Evolutionary conservation across 169 alveolate genomes (phyloP), one percentile per base, ranked within the genome.

Genomic region (Plasmodium ovale): DNA sequence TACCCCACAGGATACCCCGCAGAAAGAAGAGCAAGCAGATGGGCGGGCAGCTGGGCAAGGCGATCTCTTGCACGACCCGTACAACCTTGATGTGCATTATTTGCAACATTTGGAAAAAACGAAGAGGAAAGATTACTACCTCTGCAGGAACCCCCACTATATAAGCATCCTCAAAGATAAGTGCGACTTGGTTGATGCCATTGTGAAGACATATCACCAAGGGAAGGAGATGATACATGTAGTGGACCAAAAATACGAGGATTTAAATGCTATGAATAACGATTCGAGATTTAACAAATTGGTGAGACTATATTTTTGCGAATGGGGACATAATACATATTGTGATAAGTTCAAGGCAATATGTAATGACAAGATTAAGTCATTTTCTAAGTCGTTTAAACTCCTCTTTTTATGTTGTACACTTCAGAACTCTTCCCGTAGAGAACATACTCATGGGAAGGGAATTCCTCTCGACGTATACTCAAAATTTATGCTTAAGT

Each of bases 271-370:
- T 3, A 33, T 54, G 19, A 51, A 23, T 9, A 64, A 58, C 44
- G 87, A 85, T 27, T 33, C 25, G 1, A 37, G 68, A 54, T 25
- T 51, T 49, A 49, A 29, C 39, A 68, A 84, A 16, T 82, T 87
- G 53, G 87, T 89, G 9, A 53, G 94, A 16, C 58, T 91, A 33
- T 93, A 93, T 37, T 89, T 93, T 77, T 92, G 91, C 25, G 96
- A 93, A 51, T 93, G 96, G 96, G 96, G 96, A 25, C 68, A 92
- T 12, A 88, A 88, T 31, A 89, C 94, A 27, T 92, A 44, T 44
- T 67, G 62, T 47, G 95, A 93, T 27, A 92, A 92, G 54, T 16
- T 92, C 39, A 92, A 77, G 5, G 93, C 96, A 1, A 70, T 93
- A 5, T 72, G 82, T 68, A 59, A 89, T 27, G 94, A 93, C 72